Evolutionary conservation across 768 basidiomycete species (phyloP), one percentile per base, ranked within the genome.

Genomic region (Kwoniella sp.): DNA sequence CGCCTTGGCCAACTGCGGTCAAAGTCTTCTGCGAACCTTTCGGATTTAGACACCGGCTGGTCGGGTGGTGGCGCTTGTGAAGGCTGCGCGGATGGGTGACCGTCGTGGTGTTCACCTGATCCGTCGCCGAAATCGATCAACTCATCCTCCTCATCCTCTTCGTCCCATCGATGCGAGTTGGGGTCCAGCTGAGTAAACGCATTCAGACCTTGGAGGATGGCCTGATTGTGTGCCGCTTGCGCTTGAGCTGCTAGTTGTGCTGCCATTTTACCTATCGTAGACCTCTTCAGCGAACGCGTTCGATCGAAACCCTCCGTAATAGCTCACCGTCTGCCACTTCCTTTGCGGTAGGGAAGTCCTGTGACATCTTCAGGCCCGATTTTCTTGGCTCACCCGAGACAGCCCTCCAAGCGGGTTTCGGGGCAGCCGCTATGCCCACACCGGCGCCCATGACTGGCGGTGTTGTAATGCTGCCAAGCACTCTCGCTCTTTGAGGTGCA

Each of bases 71-170:
- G 67, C 32, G 22, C 54, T 52, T 52, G 40, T n/a, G n/a, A n/a
- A n/a, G n/a, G n/a, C n/a, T n/a, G n/a, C n/a, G n/a, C n/a, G n/a
- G n/a, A n/a, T n/a, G n/a, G n/a, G n/a, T n/a, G n/a, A n/a, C n/a
- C 58, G 50, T 26, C 60, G 38, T 33, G 62, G 27, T 26, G 56
- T 77, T 95, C 93, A 71, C 89, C 87, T 40, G 86, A 82, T 10
- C 92, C 92, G 69, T 99, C 95, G 3, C 83, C 92, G 69, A 99
- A 99, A 71, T 99, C 92, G 63, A 99, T 87, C 68, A 89, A 86
- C 52, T 91, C 88, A 57, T 93, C 92, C 33, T 77, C 77, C 40
- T 77, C 77, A 74, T 90, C 89, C 74, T 86, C 86, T 81, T 89
- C 87, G 81, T 96, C 95, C 95, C 95, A 99, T 70, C 96, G 91